Conservation (phyloP, 2,329 filamentous ascomycete species). For the Phoma sp. region DNA sequence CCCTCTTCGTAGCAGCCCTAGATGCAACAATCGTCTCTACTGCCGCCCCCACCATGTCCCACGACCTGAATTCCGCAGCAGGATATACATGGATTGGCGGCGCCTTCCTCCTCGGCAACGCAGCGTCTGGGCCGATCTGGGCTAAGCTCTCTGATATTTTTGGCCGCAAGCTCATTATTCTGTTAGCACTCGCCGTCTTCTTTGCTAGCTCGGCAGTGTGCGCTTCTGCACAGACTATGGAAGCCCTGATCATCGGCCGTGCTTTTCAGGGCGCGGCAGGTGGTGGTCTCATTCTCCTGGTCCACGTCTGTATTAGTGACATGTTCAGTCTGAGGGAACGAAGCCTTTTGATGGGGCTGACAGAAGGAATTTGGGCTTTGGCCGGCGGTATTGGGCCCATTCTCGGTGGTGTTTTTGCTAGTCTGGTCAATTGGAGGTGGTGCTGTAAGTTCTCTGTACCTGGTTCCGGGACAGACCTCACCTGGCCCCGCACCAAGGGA, state of each 20-base stretch:
- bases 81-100: constrained; percentile 83
- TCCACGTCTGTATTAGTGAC: constrained; percentile 70
- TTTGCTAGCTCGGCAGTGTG: constrained; percentile 68
- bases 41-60: constrained; percentile 70
- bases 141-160: constrained; percentile 67
- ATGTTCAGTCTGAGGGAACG: constrained; percentile 65
- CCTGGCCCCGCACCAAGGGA: no score
- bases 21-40: constrained; percentile 69
- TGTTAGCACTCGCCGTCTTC: constrained; percentile 63
- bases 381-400: constrained; percentile 62
- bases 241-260: constrained; percentile 67
- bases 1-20: constrained; percentile 52
- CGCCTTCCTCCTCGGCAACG: constrained; percentile 74
- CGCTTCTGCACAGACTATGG: constrained; percentile 63
- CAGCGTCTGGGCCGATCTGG: constrained; percentile 75
- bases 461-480: no score
- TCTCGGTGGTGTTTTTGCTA: constrained; percentile 60
- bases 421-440: constrained; percentile 60
- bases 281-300: constrained; percentile 67
- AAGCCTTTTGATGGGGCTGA: constrained; percentile 60
- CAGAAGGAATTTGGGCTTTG: constrained; percentile 63
- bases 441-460: constrained; percentile 46
- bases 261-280: constrained; percentile 70
- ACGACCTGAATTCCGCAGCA: constrained; percentile 68
- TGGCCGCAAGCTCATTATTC: constrained; percentile 63